Evolutionary conservation across 2,329 filamentous ascomycete genomes (phyloP), one percentile per base, ranked within the genome.

Genomic region (Lecanicillium sp.): DNA sequence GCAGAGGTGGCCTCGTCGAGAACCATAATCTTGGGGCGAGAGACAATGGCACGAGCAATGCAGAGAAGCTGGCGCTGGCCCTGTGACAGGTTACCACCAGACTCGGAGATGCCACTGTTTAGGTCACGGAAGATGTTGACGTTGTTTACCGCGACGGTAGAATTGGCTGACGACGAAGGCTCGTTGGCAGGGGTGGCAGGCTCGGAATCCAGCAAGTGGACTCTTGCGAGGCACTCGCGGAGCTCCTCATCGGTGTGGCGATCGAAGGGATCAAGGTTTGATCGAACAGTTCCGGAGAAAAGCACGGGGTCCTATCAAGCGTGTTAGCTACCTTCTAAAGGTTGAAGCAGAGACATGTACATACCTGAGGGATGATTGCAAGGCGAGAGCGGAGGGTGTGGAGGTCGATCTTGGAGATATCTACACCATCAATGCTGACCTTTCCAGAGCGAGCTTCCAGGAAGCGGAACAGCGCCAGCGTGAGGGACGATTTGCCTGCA

Each of bases 1-100:
- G 84, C 83, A 3, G 76, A 81, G 0, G 85, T 90, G 1, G 85
- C 84, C 61, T 89, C 84, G 54, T 90, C 84, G 2, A 89, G 71
- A 2, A 89, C 77, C 74, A 90, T 83, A 49, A 90, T 78, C 53
- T 83, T 82, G 3, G 84, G 83, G 0, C 79, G 72, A 0, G 77
- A 71, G 17, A 87, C 77, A 48, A 87, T 86, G 36, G 79, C 83
- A 36, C 79, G 79, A 1, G 83, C 83, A 4, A 87, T 74, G 51
- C 82, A 87, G 28, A 88, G 72, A 1, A 87, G 77, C 57, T 88
- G 84, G 3, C 84, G 73, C 57, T 88, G 84, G 19, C 84, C 83
- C 54, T 87, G 83, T 0, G 81, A 85, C 14, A 87, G 68, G 54
- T 87, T 88, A 4, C 83, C 71, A 0, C 84, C 84, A 14, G 81